Evolutionary conservation across 192 early-diverging fungal genomes (phyloP).

Genomic region (Gonapodya sp.): DNA sequence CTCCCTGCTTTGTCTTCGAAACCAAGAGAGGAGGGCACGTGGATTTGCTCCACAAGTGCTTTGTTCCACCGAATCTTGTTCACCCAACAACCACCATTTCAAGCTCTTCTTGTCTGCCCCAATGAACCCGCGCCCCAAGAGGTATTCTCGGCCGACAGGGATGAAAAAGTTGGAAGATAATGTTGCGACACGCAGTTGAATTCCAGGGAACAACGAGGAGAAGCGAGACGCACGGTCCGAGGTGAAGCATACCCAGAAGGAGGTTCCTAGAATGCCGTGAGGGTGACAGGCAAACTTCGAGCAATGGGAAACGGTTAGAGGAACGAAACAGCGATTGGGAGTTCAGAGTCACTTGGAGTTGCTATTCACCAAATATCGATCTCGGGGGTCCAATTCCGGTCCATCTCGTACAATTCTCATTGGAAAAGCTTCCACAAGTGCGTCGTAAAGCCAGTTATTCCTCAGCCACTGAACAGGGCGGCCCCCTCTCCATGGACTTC

Average conservation of each 20-base stretch:
- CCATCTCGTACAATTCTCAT: background rate
- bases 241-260: background rate
- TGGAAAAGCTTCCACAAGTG: background rate
- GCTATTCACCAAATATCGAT: background rate
- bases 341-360: background rate
- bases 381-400: background rate
- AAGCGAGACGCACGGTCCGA: background rate
- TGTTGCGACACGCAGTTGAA: background rate
- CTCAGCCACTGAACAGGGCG: background rate
- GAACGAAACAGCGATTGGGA: no score
- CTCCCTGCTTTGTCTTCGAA: background rate
- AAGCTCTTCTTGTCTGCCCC: background rate
- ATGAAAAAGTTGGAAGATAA: background rate
- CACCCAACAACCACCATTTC: background rate
- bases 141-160: background rate
- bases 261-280: background rate
- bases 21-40: background rate
- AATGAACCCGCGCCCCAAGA: background rate
- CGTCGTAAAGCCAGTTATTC: background rate
- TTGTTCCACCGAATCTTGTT: background rate
- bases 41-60: background rate
- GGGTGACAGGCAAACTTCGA: background rate
- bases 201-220: background rate
- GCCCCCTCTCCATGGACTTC: background rate
- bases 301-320: background rate